A percentile compares a stretch with the other conserved stretches of the same genome.
These are phyloP conservation scores for Wickerhamomyces tratensis DNA, from an alignment of 805 yeast genomes.

Conservation along the genomic window DNA sequence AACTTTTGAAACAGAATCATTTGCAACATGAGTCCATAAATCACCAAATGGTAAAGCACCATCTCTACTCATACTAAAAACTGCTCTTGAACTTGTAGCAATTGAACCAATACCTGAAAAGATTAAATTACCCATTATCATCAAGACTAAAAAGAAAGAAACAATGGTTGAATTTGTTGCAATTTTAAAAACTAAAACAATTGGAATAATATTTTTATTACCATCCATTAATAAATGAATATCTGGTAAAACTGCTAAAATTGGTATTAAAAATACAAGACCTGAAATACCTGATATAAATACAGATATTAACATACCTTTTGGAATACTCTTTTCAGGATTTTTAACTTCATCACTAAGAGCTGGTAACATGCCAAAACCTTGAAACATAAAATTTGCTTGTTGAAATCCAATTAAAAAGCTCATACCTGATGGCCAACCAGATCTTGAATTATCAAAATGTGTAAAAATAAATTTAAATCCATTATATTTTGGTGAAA, in stretches of 20 bases:
- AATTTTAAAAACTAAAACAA: conserved; percentile 63
- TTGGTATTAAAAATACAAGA: conserved; percentile 59
- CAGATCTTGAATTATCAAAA: conserved; percentile 65
- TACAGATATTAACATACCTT: conserved; percentile 61
- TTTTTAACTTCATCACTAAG: conserved; percentile 73
- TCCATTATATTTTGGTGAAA: conserved; percentile 51
- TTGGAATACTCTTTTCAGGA: conserved; percentile 69
- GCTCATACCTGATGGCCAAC: conserved; percentile 65
- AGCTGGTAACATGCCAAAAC: conserved; percentile 74
- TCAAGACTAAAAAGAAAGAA: conserved; percentile 56
- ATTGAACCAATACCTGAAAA: conserved; percentile 75
- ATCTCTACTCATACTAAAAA: conserved; percentile 76
- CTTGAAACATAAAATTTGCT: conserved; percentile 71
- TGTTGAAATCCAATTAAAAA: conserved; percentile 73
- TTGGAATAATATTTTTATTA: conserved; percentile 67
- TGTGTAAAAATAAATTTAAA: conserved; percentile 48
- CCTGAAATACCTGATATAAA: conserved; percentile 61
- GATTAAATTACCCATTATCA: conserved; percentile 58
- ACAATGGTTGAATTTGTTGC: conserved; percentile 62
- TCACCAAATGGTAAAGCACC: conserved; percentile 64
- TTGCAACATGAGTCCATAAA: conserved; percentile 58
- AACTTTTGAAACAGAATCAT: conserved; percentile 41
- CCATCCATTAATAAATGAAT: conserved; percentile 42
- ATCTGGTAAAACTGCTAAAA: conserved; percentile 65
- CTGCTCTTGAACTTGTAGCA: conserved; percentile 77